Base-by-base conservation (phyloP, 2,329 filamentous ascomycete genomes). In the Cladobotryum mycophilum region DNA sequence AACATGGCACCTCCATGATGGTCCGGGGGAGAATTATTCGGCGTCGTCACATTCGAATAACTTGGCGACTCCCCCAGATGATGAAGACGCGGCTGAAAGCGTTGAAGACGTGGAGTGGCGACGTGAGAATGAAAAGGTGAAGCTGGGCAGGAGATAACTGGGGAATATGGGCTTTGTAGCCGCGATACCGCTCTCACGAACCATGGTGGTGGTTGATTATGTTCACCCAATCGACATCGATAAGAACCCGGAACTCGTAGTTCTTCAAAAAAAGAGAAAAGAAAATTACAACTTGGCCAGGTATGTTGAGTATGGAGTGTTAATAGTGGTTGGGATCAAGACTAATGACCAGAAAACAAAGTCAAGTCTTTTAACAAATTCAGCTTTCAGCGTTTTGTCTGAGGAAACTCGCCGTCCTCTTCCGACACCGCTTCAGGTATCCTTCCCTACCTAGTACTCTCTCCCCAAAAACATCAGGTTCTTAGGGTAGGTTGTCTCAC, bases 121-220 rank as follows among this genome's bases (percentile, higher is more conserved):
- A 46, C 71, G 70, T 40, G 68, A 68, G 55, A 78, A 73, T n/a
- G 74, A 69, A 41, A 78, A 68, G 42, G 65, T 68, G 56, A 81
- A 66, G 60, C 68, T 75, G 11, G 78, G 76, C 18, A 81, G 69
- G 22, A 82, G 67, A 59, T 76, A 82, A 54, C 61, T 69, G 11
- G 78, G 71, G 58, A 81, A 80, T 25, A 68, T 64, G 22, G 71
- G 74, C 50, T 64, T 66, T 17, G 70, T 72, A 41, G 69, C 69
- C 55, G 70, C 64, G 56, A 72, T 72, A 54, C 66, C 65, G 51
- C 64, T 70, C 47, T 65, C 66, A 35, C 65, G 64, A 54, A 64
- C 64, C 63, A 67, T 66, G 14, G 18, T 11, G 20, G 20, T 30
- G n/a, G n/a, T 30, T 30, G 20, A 20, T 30, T 30, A 30, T 30